Conservation (phyloP, 345 rosid genomes). For the Sisymbrium altissimum region DNA sequence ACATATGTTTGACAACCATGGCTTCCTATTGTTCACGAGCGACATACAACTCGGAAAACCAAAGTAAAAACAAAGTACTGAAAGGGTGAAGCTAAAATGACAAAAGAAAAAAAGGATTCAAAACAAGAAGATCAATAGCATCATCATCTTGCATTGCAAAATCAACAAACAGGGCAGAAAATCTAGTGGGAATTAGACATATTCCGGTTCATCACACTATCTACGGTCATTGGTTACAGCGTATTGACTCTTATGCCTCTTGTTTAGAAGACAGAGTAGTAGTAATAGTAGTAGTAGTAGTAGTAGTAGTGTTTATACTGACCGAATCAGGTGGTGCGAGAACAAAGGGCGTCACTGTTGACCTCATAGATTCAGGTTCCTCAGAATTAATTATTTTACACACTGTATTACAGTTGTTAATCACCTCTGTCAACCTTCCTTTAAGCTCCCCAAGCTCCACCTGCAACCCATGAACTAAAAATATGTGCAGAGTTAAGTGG, state of each 20-base stretch:
- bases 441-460: slow-evolving; percentile 90
- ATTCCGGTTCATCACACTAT: not conserved
- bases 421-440: slow-evolving; percentile 86
- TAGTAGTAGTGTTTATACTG: slow-evolving; percentile 13
- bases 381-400: slow-evolving; percentile 72
- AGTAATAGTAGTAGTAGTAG: no score
- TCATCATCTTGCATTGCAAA: slow-evolving; percentile 7
- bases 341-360: slow-evolving; percentile 50
- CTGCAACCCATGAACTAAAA: slow-evolving; percentile 74
- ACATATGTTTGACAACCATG: no score
- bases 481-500: slow-evolving; percentile 1
- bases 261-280: slow-evolving; percentile 18
- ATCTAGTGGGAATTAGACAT: not conserved
- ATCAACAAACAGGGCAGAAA: not conserved
- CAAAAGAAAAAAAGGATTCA: not conserved
- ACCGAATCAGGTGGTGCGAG: slow-evolving; percentile 29
- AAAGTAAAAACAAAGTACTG: not conserved
- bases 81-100: no score
- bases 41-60: not conserved
- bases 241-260: not conserved
- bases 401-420: slow-evolving; percentile 68
- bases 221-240: not conserved
- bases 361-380: slow-evolving; percentile 74
- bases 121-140: not conserved
- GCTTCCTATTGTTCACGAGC: not conserved